Conservation (phyloP, 2,329 filamentous ascomycete species). For the Immersiporthe knoxdaviesiana region DNA sequence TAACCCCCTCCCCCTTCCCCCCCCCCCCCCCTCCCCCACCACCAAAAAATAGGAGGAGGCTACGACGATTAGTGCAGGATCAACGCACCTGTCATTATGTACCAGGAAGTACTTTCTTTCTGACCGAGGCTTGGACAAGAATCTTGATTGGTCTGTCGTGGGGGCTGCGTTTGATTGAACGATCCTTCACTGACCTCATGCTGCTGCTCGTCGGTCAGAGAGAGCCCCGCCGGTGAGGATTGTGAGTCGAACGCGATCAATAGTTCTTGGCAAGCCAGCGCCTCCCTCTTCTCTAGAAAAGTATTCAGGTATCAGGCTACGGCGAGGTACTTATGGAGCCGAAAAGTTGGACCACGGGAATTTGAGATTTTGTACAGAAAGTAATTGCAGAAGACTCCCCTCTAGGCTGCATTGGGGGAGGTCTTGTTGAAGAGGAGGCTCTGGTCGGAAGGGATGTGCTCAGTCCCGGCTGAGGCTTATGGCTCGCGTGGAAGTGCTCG, state of each 20-base stretch:
- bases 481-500: not conserved
- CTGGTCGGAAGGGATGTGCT: not conserved
- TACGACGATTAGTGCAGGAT: not conserved
- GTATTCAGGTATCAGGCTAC: not conserved
- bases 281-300: not conserved
- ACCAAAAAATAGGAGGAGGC: no score
- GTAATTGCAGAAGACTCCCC: not conserved
- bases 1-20: not conserved
- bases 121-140: not conserved
- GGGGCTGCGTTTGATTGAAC: constrained; percentile 11
- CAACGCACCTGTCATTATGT: not conserved
- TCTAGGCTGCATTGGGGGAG: not conserved
- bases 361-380: not conserved
- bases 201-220: constrained; percentile 20
- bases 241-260: not conserved
- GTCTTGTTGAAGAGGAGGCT: not conserved
- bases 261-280: not conserved
- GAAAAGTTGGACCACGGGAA: not conserved
- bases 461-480: not conserved
- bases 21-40: no score
- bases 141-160: not conserved
- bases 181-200: constrained; percentile 24
- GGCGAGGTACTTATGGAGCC: not conserved
- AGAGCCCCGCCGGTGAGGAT: constrained; percentile 9
- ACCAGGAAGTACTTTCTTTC: not conserved